These are phyloP conservation scores for Mycosphaerella arachidis DNA, from an alignment of 2,329 filamentous ascomycete genomes.

Conservation along the genomic window DNA sequence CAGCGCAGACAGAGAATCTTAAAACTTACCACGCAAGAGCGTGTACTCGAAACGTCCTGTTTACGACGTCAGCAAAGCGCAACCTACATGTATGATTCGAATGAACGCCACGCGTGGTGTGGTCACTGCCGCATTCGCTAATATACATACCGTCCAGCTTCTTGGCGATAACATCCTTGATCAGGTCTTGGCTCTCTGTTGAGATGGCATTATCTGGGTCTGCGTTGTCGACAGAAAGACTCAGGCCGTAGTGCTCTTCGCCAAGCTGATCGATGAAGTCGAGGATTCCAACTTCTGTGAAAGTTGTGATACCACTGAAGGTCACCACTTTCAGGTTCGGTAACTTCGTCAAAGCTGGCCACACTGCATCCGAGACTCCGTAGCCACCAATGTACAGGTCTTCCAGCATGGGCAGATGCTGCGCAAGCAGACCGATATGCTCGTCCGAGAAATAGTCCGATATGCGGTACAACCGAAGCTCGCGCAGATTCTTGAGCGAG, in stretches of 20 bases:
- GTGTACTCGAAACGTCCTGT: constrained; percentile 5
- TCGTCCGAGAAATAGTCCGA: constrained; percentile 48
- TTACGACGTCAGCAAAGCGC: not conserved
- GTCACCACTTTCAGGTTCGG: constrained; percentile 49
- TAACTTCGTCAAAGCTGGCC: constrained; percentile 44
- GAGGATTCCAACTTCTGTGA: constrained; percentile 50
- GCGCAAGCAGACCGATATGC: constrained; percentile 48
- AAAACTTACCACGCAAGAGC: constrained; percentile 5
- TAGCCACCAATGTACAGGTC: constrained; percentile 55
- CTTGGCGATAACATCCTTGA: constrained; percentile 36
- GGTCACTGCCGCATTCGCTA: constrained; percentile 37
- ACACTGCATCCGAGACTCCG: constrained; percentile 49
- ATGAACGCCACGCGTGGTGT: not conserved
- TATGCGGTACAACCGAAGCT: constrained; percentile 51
- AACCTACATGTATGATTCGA: not conserved
- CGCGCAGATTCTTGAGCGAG: constrained; percentile 48
- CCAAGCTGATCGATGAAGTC: constrained; percentile 41
- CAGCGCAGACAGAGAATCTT: not conserved
- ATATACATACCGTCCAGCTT: constrained; percentile 38
- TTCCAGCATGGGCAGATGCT: constrained; percentile 47
- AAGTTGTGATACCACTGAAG: constrained; percentile 53
- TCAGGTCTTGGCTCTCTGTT: constrained; percentile 36
- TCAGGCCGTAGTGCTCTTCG: constrained; percentile 40
- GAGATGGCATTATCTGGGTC: constrained; percentile 39
- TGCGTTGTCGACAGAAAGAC: constrained; percentile 43